Conservation (phyloP, 768 basidiomycete genomes). For the Xanthoconium purpureum region DNA sequence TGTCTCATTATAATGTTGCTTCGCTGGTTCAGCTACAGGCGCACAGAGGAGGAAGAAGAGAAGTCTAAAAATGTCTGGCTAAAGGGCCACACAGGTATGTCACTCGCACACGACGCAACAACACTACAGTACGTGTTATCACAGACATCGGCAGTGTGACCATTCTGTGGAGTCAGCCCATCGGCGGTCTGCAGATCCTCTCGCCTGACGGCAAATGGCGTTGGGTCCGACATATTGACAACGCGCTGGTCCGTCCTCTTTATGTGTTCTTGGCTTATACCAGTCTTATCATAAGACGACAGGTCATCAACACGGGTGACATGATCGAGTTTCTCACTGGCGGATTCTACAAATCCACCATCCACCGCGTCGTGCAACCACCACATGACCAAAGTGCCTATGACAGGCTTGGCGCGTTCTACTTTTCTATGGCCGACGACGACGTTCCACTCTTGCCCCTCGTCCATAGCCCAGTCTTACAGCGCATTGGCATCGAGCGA, state of each 20-base stretch:
- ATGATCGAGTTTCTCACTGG: slow-evolving; percentile 57
- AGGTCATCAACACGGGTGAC: slow-evolving; percentile 63
- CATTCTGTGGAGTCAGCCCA: slow-evolving; percentile 58
- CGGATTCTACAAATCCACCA: slow-evolving; percentile 55
- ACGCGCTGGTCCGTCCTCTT: slow-evolving; percentile 43
- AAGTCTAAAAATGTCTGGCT: slow-evolving; percentile 55
- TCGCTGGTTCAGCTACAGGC: slow-evolving; percentile 40
- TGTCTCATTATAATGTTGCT: background rate
- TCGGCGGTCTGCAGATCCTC: slow-evolving; percentile 55
- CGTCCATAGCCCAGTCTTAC: slow-evolving; percentile 45
- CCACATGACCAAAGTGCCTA: slow-evolving; percentile 47
- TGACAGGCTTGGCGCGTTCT: slow-evolving; percentile 53
- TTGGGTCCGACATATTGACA: slow-evolving; percentile 56
- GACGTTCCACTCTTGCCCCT: slow-evolving; percentile 44
- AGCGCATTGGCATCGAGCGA: slow-evolving; percentile 39
- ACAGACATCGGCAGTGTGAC: slow-evolving; percentile 55
- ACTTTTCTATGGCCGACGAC: slow-evolving; percentile 54
- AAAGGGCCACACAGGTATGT: slow-evolving; percentile 54
- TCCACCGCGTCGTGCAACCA: slow-evolving; percentile 60
- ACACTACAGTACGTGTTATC: slow-evolving; percentile 36
- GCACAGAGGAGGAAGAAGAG: slow-evolving; percentile 46
- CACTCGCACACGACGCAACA: too few relatives aligned
- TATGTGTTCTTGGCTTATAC: background rate
- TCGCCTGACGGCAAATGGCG: slow-evolving; percentile 51
- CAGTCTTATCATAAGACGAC: background rate